Base-by-base conservation (phyloP, 345 rosid genomes). In the Laguncularia racemosa region DNA sequence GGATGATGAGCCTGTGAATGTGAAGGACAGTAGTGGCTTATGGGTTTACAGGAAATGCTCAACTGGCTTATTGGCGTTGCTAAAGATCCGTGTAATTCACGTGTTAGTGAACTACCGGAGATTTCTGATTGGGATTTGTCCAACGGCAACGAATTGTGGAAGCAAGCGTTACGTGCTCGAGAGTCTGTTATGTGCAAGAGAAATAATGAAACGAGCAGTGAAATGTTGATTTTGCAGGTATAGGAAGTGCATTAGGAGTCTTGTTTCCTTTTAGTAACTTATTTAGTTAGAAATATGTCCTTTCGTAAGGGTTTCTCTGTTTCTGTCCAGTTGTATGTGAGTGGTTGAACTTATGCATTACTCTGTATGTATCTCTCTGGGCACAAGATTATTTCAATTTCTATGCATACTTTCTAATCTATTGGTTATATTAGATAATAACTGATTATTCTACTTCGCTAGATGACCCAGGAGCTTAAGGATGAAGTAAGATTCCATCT, bases 141-240 rank as follows among this genome's bases (percentile, higher is more conserved):
- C 69, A 86, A 81, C 56, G 76, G 57, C 56, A 85, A 73, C 21
- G 82, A 80, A 67, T 60, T 73, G 11, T 86, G 99, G 99, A 89
- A 76, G 76, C 91, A 80, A 74, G 76, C 77, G 54, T 76, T 93
- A 61, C 59, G 71, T 69, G 78, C 71, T 71, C 76, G 97, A 19
- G 91, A 85, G 26, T 69, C 75, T 15, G 56, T 64, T 33, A 61
- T 76, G 58, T 44, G 38, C 51, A 78, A 71, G 74, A 67, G 75
- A 44, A 57, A 52, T 19, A 58, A 50, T 63, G 78, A 75, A 61
- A 53, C 75, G 57, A 55, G 66, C 63, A 50, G 53, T 64, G 88
- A 75, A 48, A 67, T 67, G 17, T 67, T 70, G 52, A 54, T 6
- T 56, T 67, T 64, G 70, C 86, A 81, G 99, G 99, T 89, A 78